Evolutionary conservation across 2,329 filamentous ascomycete species (phyloP), one percentile per base, ranked within the genome.

Genomic region (Trichoderma sp.): DNA sequence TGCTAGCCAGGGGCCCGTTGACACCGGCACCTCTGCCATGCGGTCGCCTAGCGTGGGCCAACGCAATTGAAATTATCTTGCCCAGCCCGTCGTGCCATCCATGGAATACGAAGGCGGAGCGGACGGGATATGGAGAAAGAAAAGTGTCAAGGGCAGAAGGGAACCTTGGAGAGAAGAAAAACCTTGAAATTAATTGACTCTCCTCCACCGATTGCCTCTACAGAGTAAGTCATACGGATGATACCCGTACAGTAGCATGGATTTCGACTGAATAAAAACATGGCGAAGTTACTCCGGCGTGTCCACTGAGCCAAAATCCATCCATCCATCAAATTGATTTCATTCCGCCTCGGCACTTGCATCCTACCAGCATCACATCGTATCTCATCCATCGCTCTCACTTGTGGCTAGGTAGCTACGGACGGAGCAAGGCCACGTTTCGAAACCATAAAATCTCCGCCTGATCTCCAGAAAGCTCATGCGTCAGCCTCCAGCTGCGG

Each of bases 71-170:
- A 36, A 36, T 36, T 36, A 36, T 36, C 2, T 36, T 36, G 34
- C 34, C 34, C 34, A 36, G 14, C n/a, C 43, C 30, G 30, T 32
- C 30, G 30, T 32, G 30, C 30, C 30, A 32, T 32, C 30, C 43
- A 51, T 51, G 43, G 26, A 65, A 65, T 65, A 65, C 62, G 62
- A 65, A 53, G 62, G 43, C 43, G 62, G 62, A 53, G 21, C 26
- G 11, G 28, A 51, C 62, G 62, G 62, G 62, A 53, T 65, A 65
- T 53, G 43, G 62, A 18, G 28, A 53, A 32, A 12, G 28, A 3
- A 28, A 51, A 32, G 11, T 51, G 9, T 21, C 62, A 53, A 64
- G 60, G 43, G 62, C 43, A 53, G 43, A 32, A 34, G 21, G 32
- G 18, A 34, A n/a, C 43, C 18, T 47, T 47, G n/a, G 9, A 47